Conservation (phyloP, 805 yeast species). For the Metschnikowia cubensis region DNA sequence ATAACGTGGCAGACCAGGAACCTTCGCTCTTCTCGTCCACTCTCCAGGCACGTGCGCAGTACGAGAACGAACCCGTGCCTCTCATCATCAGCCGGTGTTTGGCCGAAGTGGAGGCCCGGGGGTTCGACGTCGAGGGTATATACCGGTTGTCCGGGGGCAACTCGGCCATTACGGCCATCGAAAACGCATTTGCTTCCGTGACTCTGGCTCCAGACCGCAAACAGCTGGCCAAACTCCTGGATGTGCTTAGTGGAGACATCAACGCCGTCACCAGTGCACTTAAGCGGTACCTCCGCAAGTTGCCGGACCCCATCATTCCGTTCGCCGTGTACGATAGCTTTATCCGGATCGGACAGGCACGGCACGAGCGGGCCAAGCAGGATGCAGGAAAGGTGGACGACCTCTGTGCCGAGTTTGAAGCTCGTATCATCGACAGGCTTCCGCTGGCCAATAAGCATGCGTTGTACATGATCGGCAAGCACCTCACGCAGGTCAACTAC, state of each 20-base stretch:
- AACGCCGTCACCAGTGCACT: constrained; percentile 83
- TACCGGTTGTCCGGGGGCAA: constrained; percentile 87
- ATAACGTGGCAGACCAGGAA: constrained; percentile 25
- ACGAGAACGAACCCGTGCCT: constrained; percentile 66
- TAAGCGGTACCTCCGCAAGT: constrained; percentile 78
- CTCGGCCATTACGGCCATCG: constrained; percentile 55
- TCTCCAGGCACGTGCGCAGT: constrained; percentile 56
- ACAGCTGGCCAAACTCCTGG: constrained; percentile 28
- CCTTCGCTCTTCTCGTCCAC: constrained; percentile 46
- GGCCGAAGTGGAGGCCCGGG: constrained; percentile 71
- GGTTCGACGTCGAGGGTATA: constrained; percentile 77
- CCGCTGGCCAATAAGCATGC: constrained; percentile 68
- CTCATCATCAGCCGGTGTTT: constrained; percentile 67
- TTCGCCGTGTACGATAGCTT: constrained; percentile 62
- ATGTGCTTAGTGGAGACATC: constrained; percentile 59
- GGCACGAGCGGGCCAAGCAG: constrained; percentile 15
- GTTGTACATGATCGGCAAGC: constrained; percentile 54
- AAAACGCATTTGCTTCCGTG: constrained; percentile 35
- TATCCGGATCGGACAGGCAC: constrained; percentile 42
- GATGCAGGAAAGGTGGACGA: constrained; percentile 1
- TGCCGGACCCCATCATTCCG: constrained; percentile 83
- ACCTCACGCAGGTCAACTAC: constrained; percentile 57
- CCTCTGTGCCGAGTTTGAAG: constrained; percentile 40
- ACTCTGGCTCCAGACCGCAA: constrained; percentile 31
- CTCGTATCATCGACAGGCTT: constrained; percentile 43